Evolutionary conservation across 2,329 filamentous ascomycete species (phyloP).

Genomic region (Epichloe sylvatica): DNA sequence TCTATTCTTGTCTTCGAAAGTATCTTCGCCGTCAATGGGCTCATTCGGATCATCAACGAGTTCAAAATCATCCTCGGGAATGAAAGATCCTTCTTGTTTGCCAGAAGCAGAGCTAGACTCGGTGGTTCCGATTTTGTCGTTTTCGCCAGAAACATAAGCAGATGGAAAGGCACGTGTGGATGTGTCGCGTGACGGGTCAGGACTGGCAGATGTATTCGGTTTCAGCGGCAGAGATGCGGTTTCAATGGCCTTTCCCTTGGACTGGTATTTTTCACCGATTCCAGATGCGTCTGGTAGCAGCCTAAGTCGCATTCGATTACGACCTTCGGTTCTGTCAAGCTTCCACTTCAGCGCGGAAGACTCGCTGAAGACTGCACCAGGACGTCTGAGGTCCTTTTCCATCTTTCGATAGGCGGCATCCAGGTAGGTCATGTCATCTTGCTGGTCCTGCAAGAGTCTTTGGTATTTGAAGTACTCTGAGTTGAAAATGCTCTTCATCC

Average conservation of each 20-base stretch:
- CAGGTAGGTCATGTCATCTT: slow-evolving; percentile 73
- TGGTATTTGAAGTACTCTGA: slow-evolving; percentile 89
- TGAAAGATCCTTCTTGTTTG: slow-evolving; percentile 12
- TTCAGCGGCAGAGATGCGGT: slow-evolving; percentile 23
- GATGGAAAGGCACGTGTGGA: slow-evolving; percentile 9
- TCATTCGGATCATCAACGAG: slow-evolving; percentile 88
- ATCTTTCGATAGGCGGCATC: slow-evolving; percentile 64
- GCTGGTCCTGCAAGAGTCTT: slow-evolving; percentile 76
- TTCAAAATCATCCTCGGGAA: slow-evolving; percentile 81
- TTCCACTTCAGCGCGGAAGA: slow-evolving; percentile 63
- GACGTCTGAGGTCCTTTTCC: slow-evolving; percentile 61
- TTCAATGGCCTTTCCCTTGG: slow-evolving; percentile 56
- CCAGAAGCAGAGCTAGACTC: slow-evolving; percentile 13
- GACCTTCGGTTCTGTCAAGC: slow-evolving; percentile 86
- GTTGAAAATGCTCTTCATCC: slow-evolving; percentile 90
- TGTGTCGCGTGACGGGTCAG: slow-evolving; percentile 10
- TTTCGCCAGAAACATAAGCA: slow-evolving; percentile 10
- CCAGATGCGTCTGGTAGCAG: slow-evolving; percentile 64
- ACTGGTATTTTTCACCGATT: slow-evolving; percentile 62
- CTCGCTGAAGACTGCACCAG: slow-evolving; percentile 67
- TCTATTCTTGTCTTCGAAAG: slow-evolving; percentile 93
- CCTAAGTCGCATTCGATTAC: slow-evolving; percentile 85
- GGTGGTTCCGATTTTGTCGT: slow-evolving; percentile 8
- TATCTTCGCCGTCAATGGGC: slow-evolving; percentile 56
- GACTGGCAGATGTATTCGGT: slow-evolving; percentile 16